These are phyloP conservation scores for Sisymbrium irio DNA, from an alignment of 345 rosid genomes.

Conservation along the genomic window DNA sequence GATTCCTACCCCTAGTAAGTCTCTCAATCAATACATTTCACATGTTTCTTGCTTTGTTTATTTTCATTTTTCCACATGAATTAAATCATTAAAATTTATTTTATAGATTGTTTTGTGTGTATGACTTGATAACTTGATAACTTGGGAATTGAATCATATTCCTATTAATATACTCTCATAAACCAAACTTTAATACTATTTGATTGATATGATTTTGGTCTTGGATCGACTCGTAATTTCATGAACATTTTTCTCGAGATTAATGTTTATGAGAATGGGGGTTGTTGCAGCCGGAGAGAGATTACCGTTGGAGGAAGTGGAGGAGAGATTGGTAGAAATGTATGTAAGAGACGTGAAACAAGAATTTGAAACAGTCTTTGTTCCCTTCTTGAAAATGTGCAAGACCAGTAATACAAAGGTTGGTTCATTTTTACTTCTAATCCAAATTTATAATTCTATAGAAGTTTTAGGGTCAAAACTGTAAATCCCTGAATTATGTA, in stretches of 20 bases:
- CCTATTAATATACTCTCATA: background rate
- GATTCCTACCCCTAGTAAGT: slow-evolving; percentile 73
- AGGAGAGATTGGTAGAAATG: slow-evolving; percentile 58
- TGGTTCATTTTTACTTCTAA: background rate
- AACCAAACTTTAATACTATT: background rate
- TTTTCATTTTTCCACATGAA: background rate
- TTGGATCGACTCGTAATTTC: background rate
- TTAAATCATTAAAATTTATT: no score
- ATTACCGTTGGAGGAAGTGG: slow-evolving; percentile 60
- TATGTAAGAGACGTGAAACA: slow-evolving; percentile 58
- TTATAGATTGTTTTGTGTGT: background rate
- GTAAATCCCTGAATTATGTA: background rate
- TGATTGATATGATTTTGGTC: background rate
- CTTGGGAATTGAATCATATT: background rate
- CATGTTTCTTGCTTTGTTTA: background rate
- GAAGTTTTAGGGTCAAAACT: background rate
- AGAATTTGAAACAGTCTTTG: slow-evolving; percentile 47
- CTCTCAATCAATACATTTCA: background rate
- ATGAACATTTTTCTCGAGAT: background rate
- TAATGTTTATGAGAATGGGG: background rate
- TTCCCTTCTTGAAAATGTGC: slow-evolving; percentile 60
- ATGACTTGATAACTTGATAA: background rate
- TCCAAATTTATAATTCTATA: background rate
- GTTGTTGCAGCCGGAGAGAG: slow-evolving; percentile 55
- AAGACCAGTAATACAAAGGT: slow-evolving; percentile 39